A percentile compares a stretch with the other conserved stretches of the same genome.
These are phyloP conservation scores for Saccharomyces hybrid DNA, from an alignment of 1,139 yeast genomes.

Conservation along the genomic window DNA sequence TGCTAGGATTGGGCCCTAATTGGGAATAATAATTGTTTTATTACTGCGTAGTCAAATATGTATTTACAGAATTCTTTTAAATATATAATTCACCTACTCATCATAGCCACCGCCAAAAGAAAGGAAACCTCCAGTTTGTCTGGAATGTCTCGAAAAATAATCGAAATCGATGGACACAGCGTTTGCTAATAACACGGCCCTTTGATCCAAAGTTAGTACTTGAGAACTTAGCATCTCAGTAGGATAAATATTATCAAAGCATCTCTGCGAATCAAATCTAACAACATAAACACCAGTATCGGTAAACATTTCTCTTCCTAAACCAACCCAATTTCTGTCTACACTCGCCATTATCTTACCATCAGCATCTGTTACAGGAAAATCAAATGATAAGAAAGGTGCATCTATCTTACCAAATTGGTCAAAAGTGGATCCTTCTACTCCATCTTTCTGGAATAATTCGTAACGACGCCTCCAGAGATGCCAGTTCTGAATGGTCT, in stretches of 20 bases:
- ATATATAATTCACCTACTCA: slow-evolving; percentile 8
- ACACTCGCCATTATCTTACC: slow-evolving; percentile 65
- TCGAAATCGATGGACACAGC: slow-evolving; percentile 93
- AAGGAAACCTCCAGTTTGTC: slow-evolving; percentile 41
- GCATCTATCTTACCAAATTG: slow-evolving; percentile 78
- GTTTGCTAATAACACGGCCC: slow-evolving; percentile 78
- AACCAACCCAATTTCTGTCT: slow-evolving; percentile 91
- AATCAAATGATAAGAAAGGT: slow-evolving; percentile 78
- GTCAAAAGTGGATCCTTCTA: slow-evolving; percentile 16
- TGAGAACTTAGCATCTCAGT: slow-evolving; percentile 19
- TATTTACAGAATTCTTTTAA: slow-evolving; percentile 4
- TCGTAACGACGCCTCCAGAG: slow-evolving; percentile 85
- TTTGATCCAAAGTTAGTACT: slow-evolving; percentile 60
- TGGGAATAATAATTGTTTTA: slow-evolving; percentile 32
- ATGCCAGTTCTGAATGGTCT: slow-evolving; percentile 89
- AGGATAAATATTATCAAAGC: slow-evolving; percentile 25
- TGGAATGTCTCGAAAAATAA: slow-evolving; percentile 83
- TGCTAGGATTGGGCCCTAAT: slow-evolving; percentile 60
- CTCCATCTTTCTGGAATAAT: slow-evolving; percentile 44
- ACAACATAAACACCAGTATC: slow-evolving; percentile 90
- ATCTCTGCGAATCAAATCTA: slow-evolving; percentile 63
- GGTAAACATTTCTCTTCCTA: slow-evolving; percentile 86
- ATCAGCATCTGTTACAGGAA: slow-evolving; percentile 58
- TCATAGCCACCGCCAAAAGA: slow-evolving; percentile 36
- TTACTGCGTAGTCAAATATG: neutral